A percentile compares a stretch with the other conserved stretches of the same genome.
Evolutionary conservation across 768 basidiomycete species (phyloP).

Genomic region (Leucosporidium creatinivorum): DNA sequence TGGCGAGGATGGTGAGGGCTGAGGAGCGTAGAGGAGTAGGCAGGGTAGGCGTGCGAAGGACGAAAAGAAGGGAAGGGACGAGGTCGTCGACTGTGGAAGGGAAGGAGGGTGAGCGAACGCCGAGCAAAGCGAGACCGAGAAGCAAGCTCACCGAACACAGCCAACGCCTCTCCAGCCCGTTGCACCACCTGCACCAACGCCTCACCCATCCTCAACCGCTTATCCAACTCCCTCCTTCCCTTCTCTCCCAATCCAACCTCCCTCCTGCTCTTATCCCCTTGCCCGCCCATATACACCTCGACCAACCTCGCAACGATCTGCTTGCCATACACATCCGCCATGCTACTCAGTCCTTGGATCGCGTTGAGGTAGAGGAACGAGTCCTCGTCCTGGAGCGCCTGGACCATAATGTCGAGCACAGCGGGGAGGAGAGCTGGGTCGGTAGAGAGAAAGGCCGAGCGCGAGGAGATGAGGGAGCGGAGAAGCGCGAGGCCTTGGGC

Average conservation of each 20-base stretch:
- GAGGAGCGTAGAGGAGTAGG: constrained; percentile 70
- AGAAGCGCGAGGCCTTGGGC: constrained; percentile 83
- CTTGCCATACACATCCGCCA: constrained; percentile 70
- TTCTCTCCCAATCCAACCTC: constrained; percentile 41
- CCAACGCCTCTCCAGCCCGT: constrained; percentile 61
- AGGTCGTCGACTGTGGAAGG: constrained; percentile 53
- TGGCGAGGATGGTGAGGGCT: constrained; percentile 62
- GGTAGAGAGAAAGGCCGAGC: constrained; percentile 28
- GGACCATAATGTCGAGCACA: constrained; percentile 78
- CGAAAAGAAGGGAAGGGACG: constrained; percentile 61
- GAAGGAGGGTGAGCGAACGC: constrained; percentile 7
- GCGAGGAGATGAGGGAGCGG: constrained; percentile 56
- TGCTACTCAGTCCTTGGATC: constrained; percentile 76
- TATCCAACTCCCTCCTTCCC: constrained; percentile 57
- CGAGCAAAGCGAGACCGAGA: background rate
- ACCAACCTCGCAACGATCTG: constrained; percentile 63
- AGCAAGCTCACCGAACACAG: constrained; percentile 54
- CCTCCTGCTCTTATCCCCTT: constrained; percentile 48
- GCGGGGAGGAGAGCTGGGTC: constrained; percentile 67
- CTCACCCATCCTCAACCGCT: constrained; percentile 71
- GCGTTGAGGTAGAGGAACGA: constrained; percentile 93
- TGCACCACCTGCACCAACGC: constrained; percentile 70
- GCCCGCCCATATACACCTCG: constrained; percentile 53
- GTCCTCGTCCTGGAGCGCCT: constrained; percentile 80
- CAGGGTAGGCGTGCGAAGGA: constrained; percentile 54